phyloP scores from a whole-genome alignment of 2,329 filamentous ascomycete genomes.

The Davidsoniella australis region DNA sequence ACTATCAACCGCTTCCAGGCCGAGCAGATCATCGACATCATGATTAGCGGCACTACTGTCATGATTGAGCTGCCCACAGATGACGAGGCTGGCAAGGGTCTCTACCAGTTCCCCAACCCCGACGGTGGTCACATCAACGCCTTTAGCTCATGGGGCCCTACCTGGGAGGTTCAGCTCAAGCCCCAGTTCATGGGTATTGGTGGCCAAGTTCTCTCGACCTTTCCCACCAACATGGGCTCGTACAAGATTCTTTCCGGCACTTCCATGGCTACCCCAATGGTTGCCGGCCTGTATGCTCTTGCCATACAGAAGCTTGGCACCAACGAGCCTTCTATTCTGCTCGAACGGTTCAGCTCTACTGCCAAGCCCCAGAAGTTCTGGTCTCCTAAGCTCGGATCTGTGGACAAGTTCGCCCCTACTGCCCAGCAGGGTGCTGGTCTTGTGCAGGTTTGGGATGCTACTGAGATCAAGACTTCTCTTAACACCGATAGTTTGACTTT shows the following conservation, averaged over 20 bases:
- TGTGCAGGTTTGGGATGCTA: constrained; percentile 14
- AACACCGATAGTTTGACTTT: not conserved
- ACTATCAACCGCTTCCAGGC: constrained; percentile 9
- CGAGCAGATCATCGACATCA: not conserved
- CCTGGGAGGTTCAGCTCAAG: constrained; percentile 13
- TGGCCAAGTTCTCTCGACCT: constrained; percentile 14
- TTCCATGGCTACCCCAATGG: constrained; percentile 14
- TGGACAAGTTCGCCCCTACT: constrained; percentile 25
- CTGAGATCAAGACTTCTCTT: not conserved
- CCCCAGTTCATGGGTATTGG: constrained; percentile 14
- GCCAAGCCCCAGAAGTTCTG: constrained; percentile 24
- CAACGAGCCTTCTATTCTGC: constrained; percentile 26
- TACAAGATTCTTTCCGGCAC: constrained; percentile 13
- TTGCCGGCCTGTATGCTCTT: constrained; percentile 12
- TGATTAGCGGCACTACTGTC: not conserved
- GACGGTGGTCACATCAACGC: constrained; percentile 23
- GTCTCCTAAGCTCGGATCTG: constrained; percentile 18
- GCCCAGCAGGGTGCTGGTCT: constrained; percentile 32
- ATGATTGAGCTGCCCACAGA: not conserved
- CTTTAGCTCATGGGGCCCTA: constrained; percentile 14
- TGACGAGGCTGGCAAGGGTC: constrained; percentile 18
- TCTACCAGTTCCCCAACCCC: constrained; percentile 19
- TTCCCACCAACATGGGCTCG: constrained; percentile 9
- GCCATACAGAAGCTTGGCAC: constrained; percentile 26
- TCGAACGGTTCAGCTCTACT: constrained; percentile 26